Evolutionary conservation across 2,329 filamentous ascomycete species (phyloP), one percentile per base, ranked within the genome.

Genomic region (Aspergillus sp.): DNA sequence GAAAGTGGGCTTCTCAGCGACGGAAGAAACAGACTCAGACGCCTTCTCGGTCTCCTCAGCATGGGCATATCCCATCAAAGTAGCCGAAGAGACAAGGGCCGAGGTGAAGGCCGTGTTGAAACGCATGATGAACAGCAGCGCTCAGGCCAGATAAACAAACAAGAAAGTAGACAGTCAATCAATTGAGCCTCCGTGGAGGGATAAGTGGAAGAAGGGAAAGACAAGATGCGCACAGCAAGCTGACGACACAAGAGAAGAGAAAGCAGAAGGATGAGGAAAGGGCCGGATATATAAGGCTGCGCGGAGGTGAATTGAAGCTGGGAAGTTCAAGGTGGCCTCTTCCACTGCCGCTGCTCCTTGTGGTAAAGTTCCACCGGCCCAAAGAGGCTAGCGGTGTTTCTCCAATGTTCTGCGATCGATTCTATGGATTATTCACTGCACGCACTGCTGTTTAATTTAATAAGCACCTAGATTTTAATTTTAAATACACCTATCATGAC

Each of bases 101-200:
- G 86, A 81, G 56, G 85, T 85, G 61, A 89, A 80, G 64, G 86
- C 81, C 68, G 86, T 76, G 73, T 86, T 85, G 72, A 95, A 82
- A 82, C 86, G 88, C 89, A 95, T 94, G 65, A 64, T 83, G 77
- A 62, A 51, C 40, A 51, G 49, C 38, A 55, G 54, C 53, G 53
- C 50, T 53, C 46, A 53, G 48, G 47, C 50, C 37, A 38, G 50
- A 43, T 33, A 48, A 52, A 50, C 39, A 50, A 50, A 45, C 38
- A 52, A 48, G 40, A 47, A 53, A 49, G 39, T 39, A 45, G 47
- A 37, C 39, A 42, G 47, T 43, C 45, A 42, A 51, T 39, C 46
- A 46, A 54, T 57, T 54, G 50, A 39, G 36, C 53, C 51, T 50
- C 53, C 45, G 48, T 41, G 40, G 44, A 48, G 44, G 45, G 40